These are phyloP conservation scores for Lasiosphaeriaceae sp. DNA, from an alignment of 495 filamentous ascomycete genomes.

Conservation along the genomic window DNA sequence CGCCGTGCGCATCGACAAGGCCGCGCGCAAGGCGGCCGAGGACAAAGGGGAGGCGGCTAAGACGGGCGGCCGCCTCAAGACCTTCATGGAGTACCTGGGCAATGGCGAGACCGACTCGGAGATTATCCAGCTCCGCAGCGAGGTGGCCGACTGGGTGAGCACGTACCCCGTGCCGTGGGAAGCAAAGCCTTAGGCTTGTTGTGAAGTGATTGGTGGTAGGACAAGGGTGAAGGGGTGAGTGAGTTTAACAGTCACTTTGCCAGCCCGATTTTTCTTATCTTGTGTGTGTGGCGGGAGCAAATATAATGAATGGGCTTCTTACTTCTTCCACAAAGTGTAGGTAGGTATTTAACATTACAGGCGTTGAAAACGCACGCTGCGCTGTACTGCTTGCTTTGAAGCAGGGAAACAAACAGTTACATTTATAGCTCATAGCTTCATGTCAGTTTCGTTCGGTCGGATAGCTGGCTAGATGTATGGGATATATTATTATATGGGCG, in stretches of 20 bases:
- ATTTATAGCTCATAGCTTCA: no score
- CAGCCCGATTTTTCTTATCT: neutral
- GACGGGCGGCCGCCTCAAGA: conserved; percentile 74
- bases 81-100: conserved; percentile 78
- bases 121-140: conserved; percentile 78
- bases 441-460: no score
- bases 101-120: conserved; percentile 80
- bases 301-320: no score
- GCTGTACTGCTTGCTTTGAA: no score
- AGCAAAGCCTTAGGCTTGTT: conserved; percentile 14
- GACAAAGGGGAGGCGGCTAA: conserved; percentile 63
- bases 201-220: neutral
- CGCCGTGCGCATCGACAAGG: conserved; percentile 77
- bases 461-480: no score
- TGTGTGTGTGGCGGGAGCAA: no score
- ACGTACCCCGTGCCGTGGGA: conserved; percentile 88
- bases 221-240: conserved; percentile 8
- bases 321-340: no score
- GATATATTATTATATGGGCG: no score
- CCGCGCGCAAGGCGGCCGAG: conserved; percentile 69
- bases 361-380: no score
- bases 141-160: conserved; percentile 94
- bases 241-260: conserved; percentile 25
- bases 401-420: no score
- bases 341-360: no score